Percentiles rank a stretch among this genome's conserved stretches.
phyloP scores from a whole-genome alignment of 2,329 filamentous ascomycete species.

The Sclerotinia sclerotiorum region DNA sequence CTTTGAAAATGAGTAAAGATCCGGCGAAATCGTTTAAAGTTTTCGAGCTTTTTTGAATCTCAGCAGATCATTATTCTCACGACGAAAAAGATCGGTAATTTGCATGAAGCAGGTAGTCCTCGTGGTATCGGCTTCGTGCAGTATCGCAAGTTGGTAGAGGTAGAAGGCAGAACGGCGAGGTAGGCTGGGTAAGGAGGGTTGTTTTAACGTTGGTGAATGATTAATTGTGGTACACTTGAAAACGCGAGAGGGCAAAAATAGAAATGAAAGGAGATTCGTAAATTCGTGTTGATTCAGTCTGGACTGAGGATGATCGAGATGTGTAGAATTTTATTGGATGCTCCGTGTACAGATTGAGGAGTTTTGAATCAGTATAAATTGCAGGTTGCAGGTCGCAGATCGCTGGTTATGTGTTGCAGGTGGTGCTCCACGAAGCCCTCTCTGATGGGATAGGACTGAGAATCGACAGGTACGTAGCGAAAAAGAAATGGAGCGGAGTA shows the following conservation, averaged over 20 bases:
- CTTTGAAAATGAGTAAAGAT: constrained; percentile 1
- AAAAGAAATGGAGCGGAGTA: background rate
- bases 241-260: background rate
- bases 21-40: constrained; percentile 11
- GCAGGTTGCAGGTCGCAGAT: background rate
- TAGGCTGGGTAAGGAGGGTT: background rate
- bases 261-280: constrained; percentile 19
- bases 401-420: background rate
- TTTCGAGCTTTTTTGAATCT: background rate
- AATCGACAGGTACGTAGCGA: background rate
- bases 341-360: background rate
- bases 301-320: constrained; percentile 1
- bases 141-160: constrained; percentile 21
- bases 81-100: constrained; percentile 11
- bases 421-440: background rate
- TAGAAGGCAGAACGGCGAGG: background rate
- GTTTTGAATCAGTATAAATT: constrained; percentile 1
- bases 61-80: constrained; percentile 9
- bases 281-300: constrained; percentile 11
- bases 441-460: background rate
- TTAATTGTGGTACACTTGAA: constrained; percentile 6
- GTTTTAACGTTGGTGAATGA: background rate
- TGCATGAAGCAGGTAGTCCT: constrained; percentile 17
- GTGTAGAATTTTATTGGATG: constrained; percentile 1
- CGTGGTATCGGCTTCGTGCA: constrained; percentile 20